Evolutionary conservation across 805 yeast species (phyloP), one percentile per base, ranked within the genome.

Genomic region (Ogataea salicorniae): DNA sequence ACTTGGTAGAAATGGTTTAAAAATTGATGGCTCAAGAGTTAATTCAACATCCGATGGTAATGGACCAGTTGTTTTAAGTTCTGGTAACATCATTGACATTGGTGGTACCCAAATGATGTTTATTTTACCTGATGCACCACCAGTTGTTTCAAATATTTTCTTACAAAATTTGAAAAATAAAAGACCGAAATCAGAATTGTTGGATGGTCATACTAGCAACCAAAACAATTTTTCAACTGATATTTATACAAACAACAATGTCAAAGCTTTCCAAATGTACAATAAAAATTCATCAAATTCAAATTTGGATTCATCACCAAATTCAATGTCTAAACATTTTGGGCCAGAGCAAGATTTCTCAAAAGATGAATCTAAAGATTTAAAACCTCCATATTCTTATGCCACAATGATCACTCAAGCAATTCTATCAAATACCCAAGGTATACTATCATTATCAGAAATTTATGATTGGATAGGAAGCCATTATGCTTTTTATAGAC

Each of bases 41-140:
- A 63, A 58, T 39, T 66, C 75, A 38, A 63, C 71, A 37, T 60
- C 65, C 29, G 67, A 66, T 26, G 73, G 71, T 9, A 58, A 62
- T 13, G 56, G 54, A 0, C 73, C 76, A 3, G 75, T 83, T 14
- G 76, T 82, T 13, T 74, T 94, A 47, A 76, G 77, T 45, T 84
- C 95, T 2, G 99, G 99, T n/a, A 87, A 92, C 38, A 81, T 94
- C 16, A 68, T 94, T 48, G 99, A 94, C 59, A 83, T 94, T 41
- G 98, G 98, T 16, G 97, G 97, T 6, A 90, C 96, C 11, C 98
- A 94, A 68, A 94, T 94, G 98, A 92, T 94, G 95, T 94, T 94
- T 63, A 94, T 94, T 36, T 72, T 94, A 55, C 99, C 99, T 2
- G 97, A 91, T 63, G 81, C 87, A 5, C 80, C 81, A 13, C 96